Conservation (phyloP, 345 rosid genomes). For the Gossypium herbaceum region DNA sequence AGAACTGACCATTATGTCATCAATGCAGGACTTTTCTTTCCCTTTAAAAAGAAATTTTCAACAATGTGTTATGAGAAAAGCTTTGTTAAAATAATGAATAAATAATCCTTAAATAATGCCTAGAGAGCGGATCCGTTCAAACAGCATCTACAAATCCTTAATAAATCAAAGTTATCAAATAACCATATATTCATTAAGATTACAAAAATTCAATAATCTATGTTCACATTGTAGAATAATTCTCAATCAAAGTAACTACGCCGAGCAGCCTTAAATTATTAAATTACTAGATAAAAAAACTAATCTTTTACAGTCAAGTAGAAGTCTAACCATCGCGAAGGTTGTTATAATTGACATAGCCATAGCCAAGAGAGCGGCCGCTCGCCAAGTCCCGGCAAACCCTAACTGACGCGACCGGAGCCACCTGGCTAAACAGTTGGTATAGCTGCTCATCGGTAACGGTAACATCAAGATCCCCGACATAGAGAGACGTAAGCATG, state of each 20-base stretch:
- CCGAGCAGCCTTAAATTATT: not conserved
- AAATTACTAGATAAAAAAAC: constrained; percentile 18
- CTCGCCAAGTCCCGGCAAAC: constrained; percentile 80
- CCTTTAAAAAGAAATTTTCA: not conserved
- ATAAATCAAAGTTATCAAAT: not conserved
- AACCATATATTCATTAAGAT: not conserved
- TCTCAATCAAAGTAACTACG: not conserved
- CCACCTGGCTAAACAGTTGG: constrained; percentile 70
- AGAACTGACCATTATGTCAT: not conserved
- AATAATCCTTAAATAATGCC: not conserved
- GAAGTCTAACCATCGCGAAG: constrained; percentile 65
- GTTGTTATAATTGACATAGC: constrained; percentile 72
- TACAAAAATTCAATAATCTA: not conserved
- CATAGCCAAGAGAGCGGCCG: constrained; percentile 81
- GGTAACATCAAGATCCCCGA: constrained; percentile 72
- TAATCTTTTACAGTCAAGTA: not conserved
- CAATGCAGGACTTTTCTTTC: not conserved
- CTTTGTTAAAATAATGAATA: not conserved
- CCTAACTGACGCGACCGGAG: constrained; percentile 76
- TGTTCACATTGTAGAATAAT: not conserved
- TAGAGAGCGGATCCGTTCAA: not conserved
- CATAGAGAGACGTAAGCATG: constrained; percentile 66
- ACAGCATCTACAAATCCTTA: not conserved
- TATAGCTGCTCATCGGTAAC: constrained; percentile 79
- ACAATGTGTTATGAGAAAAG: not conserved